Base-by-base conservation (phyloP, 805 yeast species). In the Ogataea pilisensis region DNA sequence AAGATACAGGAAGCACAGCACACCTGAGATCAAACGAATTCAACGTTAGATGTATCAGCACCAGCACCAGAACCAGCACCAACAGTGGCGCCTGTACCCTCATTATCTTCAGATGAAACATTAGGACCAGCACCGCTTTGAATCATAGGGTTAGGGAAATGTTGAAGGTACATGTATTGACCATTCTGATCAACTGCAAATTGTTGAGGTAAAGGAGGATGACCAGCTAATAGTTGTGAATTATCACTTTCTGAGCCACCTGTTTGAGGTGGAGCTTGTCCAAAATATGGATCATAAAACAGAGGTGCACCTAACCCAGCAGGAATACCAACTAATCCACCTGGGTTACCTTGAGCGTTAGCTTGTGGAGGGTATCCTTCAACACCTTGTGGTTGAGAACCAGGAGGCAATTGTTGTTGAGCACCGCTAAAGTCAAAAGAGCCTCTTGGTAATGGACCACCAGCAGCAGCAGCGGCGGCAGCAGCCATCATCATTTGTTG, bases 231-330 rank as follows among this genome's bases (percentile, higher is more conserved):
- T 31, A 29, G 26, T 30, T 39, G 46, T 5, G 34, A 27, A 9
- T 26, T 20, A 8, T 32, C 37, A 27, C 31, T 33, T 20, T 35
- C 48, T 14, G 40, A 39, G 30, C 38, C 42, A 8, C 47, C 20
- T 13, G 51, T 34, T 32, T 31, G 43, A 14, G 42, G 41, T 11
- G 54, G 51, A 3, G 52, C 47, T 39, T 53, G 53, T 19, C 52
- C 59, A 45, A 49, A 55, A 38, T 61, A 61, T 8, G 65, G 64
- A 39, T 61, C 65, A 43, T 61, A 61, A 34, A 57, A 58, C 53
- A 60, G 48, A n/a, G 57, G 60, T 9, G 57, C 37, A n/a, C 53
- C 55, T 37, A 59, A 42, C 11, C 63, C 60, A 3, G 54, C 46
- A 8, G 58, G 61, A 19, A 58, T 49, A 18, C 56, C 53, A 17